Conservation (phyloP, 2,329 filamentous ascomycete species). For the Xylariaceae sp. region DNA sequence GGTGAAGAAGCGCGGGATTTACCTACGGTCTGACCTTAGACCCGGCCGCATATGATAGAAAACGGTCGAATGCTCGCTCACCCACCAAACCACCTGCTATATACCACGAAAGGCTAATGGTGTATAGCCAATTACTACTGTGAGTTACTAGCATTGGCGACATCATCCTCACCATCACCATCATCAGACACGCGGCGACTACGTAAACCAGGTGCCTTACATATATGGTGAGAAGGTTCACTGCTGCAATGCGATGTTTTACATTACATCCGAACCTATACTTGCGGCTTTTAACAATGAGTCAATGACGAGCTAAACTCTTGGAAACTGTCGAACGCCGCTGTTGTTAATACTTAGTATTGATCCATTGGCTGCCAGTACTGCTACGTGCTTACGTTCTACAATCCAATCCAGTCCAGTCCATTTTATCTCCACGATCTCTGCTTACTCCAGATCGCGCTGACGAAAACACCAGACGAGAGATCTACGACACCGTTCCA, state of each 20-base stretch:
- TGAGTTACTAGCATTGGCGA: background rate
- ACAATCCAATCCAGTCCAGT: conserved; percentile 4
- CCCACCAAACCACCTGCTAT: too few relatives aligned
- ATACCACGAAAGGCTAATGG: too few relatives aligned
- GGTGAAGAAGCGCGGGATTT: too few relatives aligned
- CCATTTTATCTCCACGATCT: conserved; percentile 21
- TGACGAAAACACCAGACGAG: conserved; percentile 9
- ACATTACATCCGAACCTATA: too few relatives aligned
- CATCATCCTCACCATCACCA: background rate
- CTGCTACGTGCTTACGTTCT: background rate
- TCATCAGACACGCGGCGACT: background rate
- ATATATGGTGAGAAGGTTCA: background rate
- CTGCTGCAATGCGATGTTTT: background rate
- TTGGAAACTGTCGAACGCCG: too few relatives aligned
- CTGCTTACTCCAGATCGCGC: conserved; percentile 12
- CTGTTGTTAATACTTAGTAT: too few relatives aligned
- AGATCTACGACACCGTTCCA: conserved; percentile 3
- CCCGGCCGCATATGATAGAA: too few relatives aligned
- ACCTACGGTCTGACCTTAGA: too few relatives aligned
- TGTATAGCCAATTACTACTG: too few relatives aligned
- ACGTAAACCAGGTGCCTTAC: background rate
- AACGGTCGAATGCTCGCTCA: too few relatives aligned
- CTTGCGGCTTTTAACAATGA: too few relatives aligned
- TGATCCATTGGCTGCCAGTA: background rate
- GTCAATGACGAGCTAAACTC: too few relatives aligned